Base-by-base conservation (phyloP, 73 alveolate species). In the Paramecium octaurelia region DNA sequence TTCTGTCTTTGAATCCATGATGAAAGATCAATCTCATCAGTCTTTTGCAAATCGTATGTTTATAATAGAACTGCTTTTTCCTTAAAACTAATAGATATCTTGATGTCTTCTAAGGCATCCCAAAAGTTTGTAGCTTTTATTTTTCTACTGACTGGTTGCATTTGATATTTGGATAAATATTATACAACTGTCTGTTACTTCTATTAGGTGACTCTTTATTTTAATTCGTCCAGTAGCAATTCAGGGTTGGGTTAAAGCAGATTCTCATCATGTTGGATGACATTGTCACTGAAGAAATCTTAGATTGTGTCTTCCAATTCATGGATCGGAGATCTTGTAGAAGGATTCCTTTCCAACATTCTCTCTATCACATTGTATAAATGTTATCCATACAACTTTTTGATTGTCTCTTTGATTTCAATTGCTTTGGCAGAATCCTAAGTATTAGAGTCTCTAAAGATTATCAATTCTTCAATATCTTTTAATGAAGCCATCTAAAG, bases 71-170 rank as follows among this genome's bases (percentile, higher is more conserved):
- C 76, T 80, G 57, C 91, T 27, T 80, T 80, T 23, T 80, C 76
- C 9, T 80, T 48, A 40, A 44, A 31, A 46, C 48, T 27, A 8
- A 80, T 10, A 10, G 48, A 9, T 44, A 80, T 80, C 48, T 64
- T 64, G 2, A 80, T 8, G 44, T 80, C 91, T n/a, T 80, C 91
- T 44, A 48, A 44, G 10, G 91, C 91, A 42, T 80, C 91, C 46
- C 43, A 42, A 43, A 80, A 80, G 14, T 80, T 46, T 20, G 57
- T 27, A 10, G 91, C 50, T 80, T 80, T 80, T n/a, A 80, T 80
- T 80, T 80, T 80, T 9, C 73, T 24, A 80, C 64, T 80, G 7
- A 48, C 46, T 44, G 70, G 76, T 31, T 44, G 6, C 31, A 80
- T 20, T 43, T 46, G 14, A 42, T 80, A 42, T 80, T 80, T 48